Evolutionary conservation across 1,284 basidiomycete genomes (phyloP).

Genomic region (Porodaedalea pini): DNA sequence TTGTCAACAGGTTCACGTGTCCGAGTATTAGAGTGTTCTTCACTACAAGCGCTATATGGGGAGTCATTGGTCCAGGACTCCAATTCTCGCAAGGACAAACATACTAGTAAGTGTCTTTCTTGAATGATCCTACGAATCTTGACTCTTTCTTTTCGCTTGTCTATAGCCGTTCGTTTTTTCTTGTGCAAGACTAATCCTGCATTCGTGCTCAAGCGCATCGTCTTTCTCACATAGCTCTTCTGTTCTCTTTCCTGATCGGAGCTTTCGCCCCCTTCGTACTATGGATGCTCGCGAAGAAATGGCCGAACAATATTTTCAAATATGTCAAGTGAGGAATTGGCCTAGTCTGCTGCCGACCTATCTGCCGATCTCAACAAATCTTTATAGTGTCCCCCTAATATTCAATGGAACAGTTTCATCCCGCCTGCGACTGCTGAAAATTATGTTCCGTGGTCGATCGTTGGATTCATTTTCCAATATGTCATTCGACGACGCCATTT

Average conservation of each 20-base stretch:
- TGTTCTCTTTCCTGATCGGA: background rate
- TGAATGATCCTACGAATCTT: slow-evolving; percentile 25
- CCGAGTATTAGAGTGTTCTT: slow-evolving; percentile 30
- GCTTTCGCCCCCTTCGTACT: slow-evolving; percentile 35
- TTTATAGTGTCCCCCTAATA: slow-evolving; percentile 39
- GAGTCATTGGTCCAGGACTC: no score
- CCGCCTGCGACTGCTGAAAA: slow-evolving; percentile 56
- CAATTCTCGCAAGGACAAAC: no score
- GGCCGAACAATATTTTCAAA: slow-evolving; percentile 21
- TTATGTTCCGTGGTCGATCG: slow-evolving; percentile 55
- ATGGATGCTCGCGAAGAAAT: slow-evolving; percentile 26
- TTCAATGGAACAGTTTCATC: slow-evolving; percentile 52
- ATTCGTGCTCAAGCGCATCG: no score
- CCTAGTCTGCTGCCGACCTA: slow-evolving; percentile 36
- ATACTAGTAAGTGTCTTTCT: no score
- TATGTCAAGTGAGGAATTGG: slow-evolving; percentile 35
- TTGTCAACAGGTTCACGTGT: slow-evolving; percentile 33
- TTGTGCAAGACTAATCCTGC: slow-evolving; percentile 4
- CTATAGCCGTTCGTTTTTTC: slow-evolving; percentile 28
- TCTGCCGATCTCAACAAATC: background rate
- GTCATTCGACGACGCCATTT: slow-evolving; percentile 56
- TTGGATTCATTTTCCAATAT: slow-evolving; percentile 67
- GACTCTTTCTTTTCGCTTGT: background rate
- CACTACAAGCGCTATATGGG: slow-evolving; percentile 32
- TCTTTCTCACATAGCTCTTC: slow-evolving; percentile 22